Base-by-base conservation (phyloP, 2,329 filamentous ascomycete species). In the Trichocomaceae sp. region DNA sequence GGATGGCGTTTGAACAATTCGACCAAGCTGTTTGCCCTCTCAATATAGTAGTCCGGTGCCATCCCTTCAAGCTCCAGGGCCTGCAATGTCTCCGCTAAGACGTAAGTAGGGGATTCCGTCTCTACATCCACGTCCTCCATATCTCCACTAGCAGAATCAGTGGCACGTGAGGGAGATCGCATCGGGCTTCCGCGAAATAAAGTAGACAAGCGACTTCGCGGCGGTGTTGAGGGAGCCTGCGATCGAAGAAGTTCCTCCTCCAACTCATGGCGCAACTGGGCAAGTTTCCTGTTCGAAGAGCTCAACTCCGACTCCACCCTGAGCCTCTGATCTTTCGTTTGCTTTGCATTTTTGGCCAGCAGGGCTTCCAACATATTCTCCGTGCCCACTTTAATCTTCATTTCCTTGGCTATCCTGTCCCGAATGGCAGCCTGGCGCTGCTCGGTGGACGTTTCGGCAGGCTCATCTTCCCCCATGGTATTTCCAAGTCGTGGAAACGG, bases 361-460 rank as follows among this genome's bases (percentile, higher is more conserved):
- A 99, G 76, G 12, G 93, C 93, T 75, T 99, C 93, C 39, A 99
- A 79, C 82, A 99, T 85, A 69, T 99, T 99, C 77, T 99, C 93
- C 56, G 92, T 96, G 19, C 93, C 93, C 64, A 92, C 88, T 72
- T 95, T 96, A 69, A 99, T 97, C 78, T 97, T 97, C 75, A 91
- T 85, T 75, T 99, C 95, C 65, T 95, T 92, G 62, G 90, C 92
- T 60, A 99, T 86, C 66, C 86, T 83, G 63, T 96, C 91, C 65
- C 87, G 85, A 59, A 96, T 80, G 50, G 83, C 78, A 20, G 84
- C 81, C 64, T 96, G 83, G 41, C 84, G 81, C 71, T 90, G 84
- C 69, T 95, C 90, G 13, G 84, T 79, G 7, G 84, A 79, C 9
- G 79, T 79, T 59, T 62, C 75, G 62, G 20, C 26, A 5, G 64